phyloP scores from a whole-genome alignment of 2,329 filamentous ascomycete species.

The Fusarium pseudocircinatum region DNA sequence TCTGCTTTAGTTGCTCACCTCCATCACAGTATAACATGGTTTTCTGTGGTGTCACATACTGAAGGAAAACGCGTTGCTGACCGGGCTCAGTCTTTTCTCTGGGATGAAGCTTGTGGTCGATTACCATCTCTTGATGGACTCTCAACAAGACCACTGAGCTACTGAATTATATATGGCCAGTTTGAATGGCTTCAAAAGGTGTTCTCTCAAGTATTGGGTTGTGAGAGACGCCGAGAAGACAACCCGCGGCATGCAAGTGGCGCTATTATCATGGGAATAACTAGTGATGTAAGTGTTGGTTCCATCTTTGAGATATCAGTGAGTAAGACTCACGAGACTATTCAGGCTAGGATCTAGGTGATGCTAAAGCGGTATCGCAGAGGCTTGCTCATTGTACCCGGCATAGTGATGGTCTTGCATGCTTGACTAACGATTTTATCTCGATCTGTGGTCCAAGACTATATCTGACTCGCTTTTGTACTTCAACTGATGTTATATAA shows the following conservation, averaged over 20 bases:
- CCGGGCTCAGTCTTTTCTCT: neutral
- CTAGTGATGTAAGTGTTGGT: neutral
- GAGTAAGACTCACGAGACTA: neutral
- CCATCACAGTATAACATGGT: neutral
- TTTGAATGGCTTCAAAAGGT: neutral
- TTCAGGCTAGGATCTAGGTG: neutral
- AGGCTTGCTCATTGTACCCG: too few species aligned
- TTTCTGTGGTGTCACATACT: neutral
- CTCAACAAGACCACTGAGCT: neutral
- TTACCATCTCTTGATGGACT: too few species aligned
- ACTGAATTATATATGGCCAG: accelerated
- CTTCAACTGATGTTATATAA: neutral
- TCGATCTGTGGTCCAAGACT: neutral
- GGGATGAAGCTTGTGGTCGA: neutral
- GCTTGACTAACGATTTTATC: neutral
- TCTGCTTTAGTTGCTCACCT: too few species aligned
- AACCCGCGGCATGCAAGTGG: neutral
- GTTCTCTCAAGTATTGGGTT: neutral
- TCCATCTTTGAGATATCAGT: neutral
- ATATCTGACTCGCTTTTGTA: accelerated
- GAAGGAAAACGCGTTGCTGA: too few species aligned
- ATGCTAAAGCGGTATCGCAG: neutral
- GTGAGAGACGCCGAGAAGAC: neutral
- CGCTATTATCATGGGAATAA: neutral
- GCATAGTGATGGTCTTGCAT: neutral